Base-by-base conservation (phyloP, 192 early-diverging fungal genomes). In the Nowakowskiella sp. region DNA sequence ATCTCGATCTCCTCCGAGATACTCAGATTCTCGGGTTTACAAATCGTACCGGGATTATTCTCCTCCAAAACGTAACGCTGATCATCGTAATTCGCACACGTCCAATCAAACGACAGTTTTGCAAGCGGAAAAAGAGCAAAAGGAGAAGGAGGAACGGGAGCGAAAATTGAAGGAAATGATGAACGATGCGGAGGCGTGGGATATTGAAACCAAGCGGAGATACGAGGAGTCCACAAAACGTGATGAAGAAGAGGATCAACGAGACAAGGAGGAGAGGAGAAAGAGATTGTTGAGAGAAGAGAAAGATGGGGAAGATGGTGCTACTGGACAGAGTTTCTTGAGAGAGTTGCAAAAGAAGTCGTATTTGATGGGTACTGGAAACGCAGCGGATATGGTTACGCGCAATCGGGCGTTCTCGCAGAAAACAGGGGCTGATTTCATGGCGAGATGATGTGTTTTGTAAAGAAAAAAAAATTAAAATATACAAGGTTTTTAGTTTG, bases 381-480 rank as follows among this genome's bases (percentile, higher is more conserved):
- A 30, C 36, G 58, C 62, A 7, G 68, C 72, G 3, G 72, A 71
- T 24, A 64, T 61, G 65, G 60, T 70, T 26, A 31, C 36, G 32
- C 24, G 73, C n/a, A 75, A 75, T 39, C 47, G 57, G 53, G 65
- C 62, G 25, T 64, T 58, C 25, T 62, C 51, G 32, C 65, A 72
- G 49, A n/a, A n/a, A n/a, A n/a, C n/a, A n/a, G n/a, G n/a, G n/a
- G n/a, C n/a, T n/a, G n/a, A n/a, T n/a, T n/a, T n/a, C n/a, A n/a
- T n/a, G n/a, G n/a, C n/a, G n/a, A n/a, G n/a, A n/a, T n/a, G n/a
- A n/a, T n/a, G n/a, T n/a, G n/a, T n/a, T n/a, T n/a, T n/a, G n/a
- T n/a, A n/a, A n/a, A n/a, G n/a, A n/a, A n/a, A n/a, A n/a, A n/a
- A n/a, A n/a, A n/a, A n/a, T n/a, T n/a, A n/a, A n/a, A n/a, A n/a